Base-by-base conservation (phyloP, 116 monocot species). In the Trichopus zeylanicus region DNA sequence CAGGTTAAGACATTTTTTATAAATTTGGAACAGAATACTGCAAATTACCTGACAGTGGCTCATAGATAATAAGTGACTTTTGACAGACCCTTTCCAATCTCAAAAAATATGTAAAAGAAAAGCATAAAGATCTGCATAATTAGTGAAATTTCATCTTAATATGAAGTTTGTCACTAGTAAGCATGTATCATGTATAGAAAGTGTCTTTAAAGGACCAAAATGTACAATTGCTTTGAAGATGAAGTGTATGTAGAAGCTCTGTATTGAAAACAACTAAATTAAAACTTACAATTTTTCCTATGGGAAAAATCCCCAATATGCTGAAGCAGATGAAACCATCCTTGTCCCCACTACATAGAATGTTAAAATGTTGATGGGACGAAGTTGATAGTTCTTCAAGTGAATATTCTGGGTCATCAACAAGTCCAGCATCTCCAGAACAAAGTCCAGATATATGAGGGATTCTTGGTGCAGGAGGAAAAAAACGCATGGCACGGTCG, bases 291-390 rank as follows among this genome's bases (percentile, higher is more conserved):
- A 91, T 91, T 54, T 84, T 84, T 74, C 87, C 97, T 12, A 91
- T 79, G 34, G 81, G 84, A 63, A 97, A 97, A 70, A 97, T 97
- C 21, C 97, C 97, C 77, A 97, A 97, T 59, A 87, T 79, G 59
- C 84, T 91, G 59, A 97, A 97, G 81, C 81, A 91, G 73, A 97
- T 87, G 57, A 55, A 79, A 12, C 97, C 97, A 77, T 75, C 74
- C 39, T 79, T 79, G 70, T 90, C 97, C 28, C 84, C 87, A 67
- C 97, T 97, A 60, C 87, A 91, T 7, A 97, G 79, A 46, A 97
- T 82, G 63, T 87, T 91, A 69, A 97, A 87, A 38, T 54, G 81
- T 51, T 77, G 84, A 59, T 57, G 66, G 49, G 81, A 75, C 69
- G 77, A 68, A 69, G 56, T 64, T 26, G 77, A 81, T 62, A 91